Conservation (phyloP, 805 yeast genomes). For the Kodamaea sagamina region DNA sequence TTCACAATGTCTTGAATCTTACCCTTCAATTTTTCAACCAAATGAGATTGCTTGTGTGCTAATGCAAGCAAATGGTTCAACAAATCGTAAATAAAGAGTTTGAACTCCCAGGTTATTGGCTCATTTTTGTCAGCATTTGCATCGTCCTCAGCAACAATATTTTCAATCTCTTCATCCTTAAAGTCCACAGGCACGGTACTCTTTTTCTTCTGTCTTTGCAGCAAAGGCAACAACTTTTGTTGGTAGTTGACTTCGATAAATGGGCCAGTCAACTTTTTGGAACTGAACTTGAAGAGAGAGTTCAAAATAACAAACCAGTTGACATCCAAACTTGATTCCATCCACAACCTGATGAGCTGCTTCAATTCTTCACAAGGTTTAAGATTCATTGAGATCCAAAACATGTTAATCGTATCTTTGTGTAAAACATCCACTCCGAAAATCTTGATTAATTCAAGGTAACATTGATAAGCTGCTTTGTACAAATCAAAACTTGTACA, state of each 20-base stretch:
- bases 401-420: conserved; percentile 48
- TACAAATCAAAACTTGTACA: conserved; percentile 44
- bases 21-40: conserved; percentile 44
- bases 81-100: conserved; percentile 48
- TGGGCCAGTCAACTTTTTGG: conserved; percentile 43
- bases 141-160: conserved; percentile 38
- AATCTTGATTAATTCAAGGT: conserved; percentile 58
- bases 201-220: conserved; percentile 42
- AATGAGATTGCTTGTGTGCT: conserved; percentile 42
- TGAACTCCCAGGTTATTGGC: conserved; percentile 60
- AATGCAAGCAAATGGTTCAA: conserved; percentile 44
- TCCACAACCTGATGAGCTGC: conserved; percentile 58
- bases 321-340: conserved; percentile 49
- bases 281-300: conserved; percentile 38
- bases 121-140: conserved; percentile 49
- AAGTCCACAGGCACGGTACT: conserved; percentile 29
- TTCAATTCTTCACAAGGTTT: conserved; percentile 48
- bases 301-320: conserved; percentile 63
- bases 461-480: conserved; percentile 53
- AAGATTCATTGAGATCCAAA: conserved; percentile 62
- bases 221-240: conserved; percentile 43
- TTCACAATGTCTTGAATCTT: conserved; percentile 68
- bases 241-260: conserved; percentile 41
- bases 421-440: conserved; percentile 47
- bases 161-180: conserved; percentile 43